A percentile compares a stretch with the other conserved stretches of the same genome.
Conservation (phyloP, 441 rosid genomes). For the Pelargonium myrrhifolium region DNA sequence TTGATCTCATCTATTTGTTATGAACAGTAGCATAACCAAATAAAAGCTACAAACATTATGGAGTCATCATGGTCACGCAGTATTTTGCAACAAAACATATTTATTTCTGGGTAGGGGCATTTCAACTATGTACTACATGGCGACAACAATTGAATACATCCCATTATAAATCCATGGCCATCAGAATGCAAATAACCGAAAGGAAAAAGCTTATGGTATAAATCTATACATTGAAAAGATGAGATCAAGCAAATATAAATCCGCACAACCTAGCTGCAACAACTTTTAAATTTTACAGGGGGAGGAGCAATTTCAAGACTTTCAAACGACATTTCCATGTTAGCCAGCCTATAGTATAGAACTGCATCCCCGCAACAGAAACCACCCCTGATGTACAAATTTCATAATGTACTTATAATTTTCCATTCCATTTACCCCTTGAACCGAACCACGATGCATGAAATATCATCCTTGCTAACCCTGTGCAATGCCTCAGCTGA, state of each 20-base stretch:
- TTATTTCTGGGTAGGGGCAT: too few relatives aligned
- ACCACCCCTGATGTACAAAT: not conserved
- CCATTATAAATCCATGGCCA: constrained; percentile 9
- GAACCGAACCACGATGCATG: constrained; percentile 50
- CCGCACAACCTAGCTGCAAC: constrained; percentile 12
- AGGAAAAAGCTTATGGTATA: constrained; percentile 6
- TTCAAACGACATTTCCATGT: not conserved
- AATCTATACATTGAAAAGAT: constrained; percentile 25
- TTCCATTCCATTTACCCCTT: constrained; percentile 17
- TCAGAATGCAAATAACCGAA: constrained; percentile 15
- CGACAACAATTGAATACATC: too few relatives aligned
- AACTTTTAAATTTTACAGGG: constrained; percentile 19
- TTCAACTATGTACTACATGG: too few relatives aligned
- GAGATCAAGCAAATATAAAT: constrained; percentile 12
- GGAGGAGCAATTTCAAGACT: constrained; percentile 7
- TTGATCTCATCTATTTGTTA: not conserved
- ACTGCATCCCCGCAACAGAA: not conserved
- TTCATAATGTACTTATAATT: not conserved
- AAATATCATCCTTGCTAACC: constrained; percentile 53
- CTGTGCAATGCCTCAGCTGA: constrained; percentile 33
- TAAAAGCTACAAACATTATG: too few relatives aligned
- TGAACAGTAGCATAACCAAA: not conserved
- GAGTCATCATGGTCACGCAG: too few relatives aligned
- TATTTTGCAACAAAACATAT: too few relatives aligned
- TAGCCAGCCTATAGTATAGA: constrained; percentile 5